Percentiles rank a stretch among this genome's conserved stretches.
Evolutionary conservation across 805 yeast species (phyloP).

Genomic region (Middelhovenomyces tepae): DNA sequence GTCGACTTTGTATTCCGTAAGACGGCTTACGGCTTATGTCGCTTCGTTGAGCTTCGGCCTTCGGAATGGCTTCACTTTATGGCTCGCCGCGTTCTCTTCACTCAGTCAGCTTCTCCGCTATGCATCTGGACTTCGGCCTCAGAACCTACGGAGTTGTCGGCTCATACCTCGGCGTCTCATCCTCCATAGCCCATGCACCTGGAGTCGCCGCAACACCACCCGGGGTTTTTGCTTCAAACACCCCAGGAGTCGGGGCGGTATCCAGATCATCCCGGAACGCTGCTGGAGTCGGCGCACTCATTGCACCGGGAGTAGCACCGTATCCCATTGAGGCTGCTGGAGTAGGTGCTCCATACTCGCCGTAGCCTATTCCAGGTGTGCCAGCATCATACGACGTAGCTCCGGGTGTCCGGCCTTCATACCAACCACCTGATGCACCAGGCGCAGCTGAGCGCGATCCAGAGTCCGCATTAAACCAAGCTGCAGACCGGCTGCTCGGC

Average conservation of each 20-base stretch:
- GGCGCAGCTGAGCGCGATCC: constrained; percentile 25
- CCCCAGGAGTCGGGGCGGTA: constrained; percentile 30
- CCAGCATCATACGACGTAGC: constrained; percentile 29
- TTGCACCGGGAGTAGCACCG: constrained; percentile 34
- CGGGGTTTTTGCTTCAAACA: constrained; percentile 33
- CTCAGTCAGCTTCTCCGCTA: too few species aligned
- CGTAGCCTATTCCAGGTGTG: constrained; percentile 25
- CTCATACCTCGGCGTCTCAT: constrained; percentile 24
- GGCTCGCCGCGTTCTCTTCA: too few species aligned
- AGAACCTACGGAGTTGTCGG: constrained; percentile 20
- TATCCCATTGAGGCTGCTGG: too few species aligned
- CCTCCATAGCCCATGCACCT: constrained; percentile 29
- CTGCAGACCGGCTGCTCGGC: constrained; percentile 23
- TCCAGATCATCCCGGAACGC: too few species aligned
- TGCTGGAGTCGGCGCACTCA: constrained; percentile 37
- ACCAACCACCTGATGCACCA: constrained; percentile 19
- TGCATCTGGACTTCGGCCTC: too few species aligned
- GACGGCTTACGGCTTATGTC: too few species aligned
- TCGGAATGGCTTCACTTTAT: too few species aligned
- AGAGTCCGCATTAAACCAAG: too few species aligned
- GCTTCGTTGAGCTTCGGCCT: too few species aligned
- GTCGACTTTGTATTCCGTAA: too few species aligned
- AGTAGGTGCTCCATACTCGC: constrained; percentile 22
- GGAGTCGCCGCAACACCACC: constrained; percentile 22
- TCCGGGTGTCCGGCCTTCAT: constrained; percentile 28